Evolutionary conservation across 164 flowering plant genomes (phyloP), one percentile per base, ranked within the genome.

Genomic region (Tetracentron sinense): DNA sequence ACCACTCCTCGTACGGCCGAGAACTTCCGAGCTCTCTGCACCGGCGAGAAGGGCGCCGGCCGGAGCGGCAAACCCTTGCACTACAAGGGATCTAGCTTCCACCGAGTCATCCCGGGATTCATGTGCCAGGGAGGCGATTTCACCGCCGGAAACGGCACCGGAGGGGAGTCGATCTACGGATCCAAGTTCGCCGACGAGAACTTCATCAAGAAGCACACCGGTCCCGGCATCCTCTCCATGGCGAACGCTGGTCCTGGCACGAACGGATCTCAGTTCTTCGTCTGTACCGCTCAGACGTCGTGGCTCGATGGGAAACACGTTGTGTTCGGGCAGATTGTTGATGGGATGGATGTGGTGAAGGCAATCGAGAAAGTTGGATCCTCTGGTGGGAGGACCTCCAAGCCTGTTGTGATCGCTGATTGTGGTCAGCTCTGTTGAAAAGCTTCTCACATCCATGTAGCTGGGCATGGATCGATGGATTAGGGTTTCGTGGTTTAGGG

Each of bases 71-170:
- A 84, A 77, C 82, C 95, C n/a, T 80, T 88, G 26, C 91, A 88
- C 83, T 88, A 63, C 84, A 88, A 88, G 67, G 87, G 84, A 1
- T 88, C 91, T 0, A 3, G 59, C 54, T 88, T 88, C 79, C 92
- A 88, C 82, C 80, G 88, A 2, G 88, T 88, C 68, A 88, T 88
- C 77, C 92, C 91, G 0, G 59, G 56, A 0, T 85, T 84, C 82
- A 84, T 86, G 88, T 86, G 90, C 71, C 91, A 86, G 73, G 90
- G 92, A 2, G 95, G 95, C 8, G 95, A 88, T 62, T 83, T 86
- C 81, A 86, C 88, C 7, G 77, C 78, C 48, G 91, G 95, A 15
- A 83, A 84, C 69, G 89, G 95, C 7, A 88, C 91, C 63, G 90
- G 95, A 0, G 92, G 92, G 2, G 95, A 88, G 65, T 86, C 92